Percentiles rank a stretch among this genome's conserved stretches.
phyloP scores from a whole-genome alignment of 2,329 filamentous ascomycete species.

The Sporothrix globosa region DNA sequence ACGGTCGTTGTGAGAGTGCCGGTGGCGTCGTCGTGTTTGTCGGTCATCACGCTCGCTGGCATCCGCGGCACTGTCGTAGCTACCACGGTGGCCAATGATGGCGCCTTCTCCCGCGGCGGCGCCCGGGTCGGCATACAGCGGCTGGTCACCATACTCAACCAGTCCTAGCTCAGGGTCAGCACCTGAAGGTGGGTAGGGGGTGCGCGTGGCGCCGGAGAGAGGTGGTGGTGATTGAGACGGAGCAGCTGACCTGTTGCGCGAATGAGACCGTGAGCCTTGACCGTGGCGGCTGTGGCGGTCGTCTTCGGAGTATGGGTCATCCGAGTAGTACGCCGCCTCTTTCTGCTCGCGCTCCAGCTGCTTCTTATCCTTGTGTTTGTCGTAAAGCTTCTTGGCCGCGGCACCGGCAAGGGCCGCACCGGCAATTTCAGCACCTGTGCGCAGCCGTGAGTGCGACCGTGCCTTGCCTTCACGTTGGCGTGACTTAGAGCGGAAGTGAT shows the following conservation, averaged over 20 bases:
- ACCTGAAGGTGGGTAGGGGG: slow-evolving; percentile 46
- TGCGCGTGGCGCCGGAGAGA: slow-evolving; percentile 42
- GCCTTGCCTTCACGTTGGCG: slow-evolving; percentile 50
- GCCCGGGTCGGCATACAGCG: slow-evolving; percentile 52
- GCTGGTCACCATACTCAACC: slow-evolving; percentile 67
- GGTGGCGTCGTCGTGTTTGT: slow-evolving; percentile 1
- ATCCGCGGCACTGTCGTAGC: slow-evolving; percentile 56
- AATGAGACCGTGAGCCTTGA: slow-evolving; percentile 36
- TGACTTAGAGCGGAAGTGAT: slow-evolving; percentile 61
- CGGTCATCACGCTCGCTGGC: slow-evolving; percentile 39
- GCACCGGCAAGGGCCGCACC: slow-evolving; percentile 64
- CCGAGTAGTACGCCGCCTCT: slow-evolving; percentile 41
- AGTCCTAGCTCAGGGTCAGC: slow-evolving; percentile 69
- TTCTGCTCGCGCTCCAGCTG: slow-evolving; percentile 46
- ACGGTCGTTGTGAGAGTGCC: not conserved
- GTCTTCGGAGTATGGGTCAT: slow-evolving; percentile 44
- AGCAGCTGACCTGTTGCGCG: slow-evolving; percentile 40
- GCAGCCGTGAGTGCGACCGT: slow-evolving; percentile 53
- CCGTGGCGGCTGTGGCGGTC: slow-evolving; percentile 43
- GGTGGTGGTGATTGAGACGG: slow-evolving; percentile 26
- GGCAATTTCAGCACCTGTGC: slow-evolving; percentile 63
- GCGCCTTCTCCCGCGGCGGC: slow-evolving; percentile 38
- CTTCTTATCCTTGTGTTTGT: slow-evolving; percentile 64
- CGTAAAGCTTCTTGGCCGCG: slow-evolving; percentile 64
- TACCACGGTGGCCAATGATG: slow-evolving; percentile 33